These are phyloP conservation scores for Dactylellina haptotyla DNA, from an alignment of 2,329 filamentous ascomycete species.

Conservation along the genomic window DNA sequence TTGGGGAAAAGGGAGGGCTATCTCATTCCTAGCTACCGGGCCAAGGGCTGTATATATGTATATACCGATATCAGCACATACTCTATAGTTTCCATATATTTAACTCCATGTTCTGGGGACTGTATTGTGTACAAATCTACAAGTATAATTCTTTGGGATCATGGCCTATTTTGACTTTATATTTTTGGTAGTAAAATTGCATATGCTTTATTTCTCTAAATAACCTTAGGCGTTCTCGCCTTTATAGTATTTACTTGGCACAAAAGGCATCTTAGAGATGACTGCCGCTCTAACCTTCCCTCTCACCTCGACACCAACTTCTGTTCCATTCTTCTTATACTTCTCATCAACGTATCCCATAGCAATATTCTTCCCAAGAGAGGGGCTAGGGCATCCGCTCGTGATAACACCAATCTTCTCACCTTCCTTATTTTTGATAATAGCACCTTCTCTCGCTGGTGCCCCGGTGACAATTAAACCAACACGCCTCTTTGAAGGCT, in stretches of 20 bases:
- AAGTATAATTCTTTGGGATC: constrained; percentile 5
- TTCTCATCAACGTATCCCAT: constrained; percentile 92
- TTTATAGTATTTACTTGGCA: constrained; percentile 80
- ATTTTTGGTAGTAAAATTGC: too few species aligned
- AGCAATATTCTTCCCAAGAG: constrained; percentile 87
- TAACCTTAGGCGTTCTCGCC: neutral
- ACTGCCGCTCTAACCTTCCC: constrained; percentile 78
- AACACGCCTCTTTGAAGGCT: constrained; percentile 75
- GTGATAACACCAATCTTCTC: constrained; percentile 82
- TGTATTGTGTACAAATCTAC: neutral
- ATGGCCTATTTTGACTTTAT: too few species aligned
- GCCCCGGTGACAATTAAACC: constrained; percentile 85
- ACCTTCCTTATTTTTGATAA: constrained; percentile 72
- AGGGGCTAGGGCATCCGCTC: constrained; percentile 88
- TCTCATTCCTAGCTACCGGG: too few species aligned
- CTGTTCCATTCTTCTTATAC: constrained; percentile 83
- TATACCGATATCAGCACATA: constrained; percentile 27
- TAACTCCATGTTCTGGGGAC: neutral
- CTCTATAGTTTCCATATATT: neutral
- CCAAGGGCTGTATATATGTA: constrained; percentile 1
- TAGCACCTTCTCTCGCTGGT: constrained; percentile 87
- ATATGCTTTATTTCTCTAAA: neutral
- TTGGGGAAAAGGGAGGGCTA: neutral
- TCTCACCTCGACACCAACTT: constrained; percentile 79
- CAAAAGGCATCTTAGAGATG: constrained; percentile 89